A percentile compares a stretch with the other conserved stretches of the same genome.
phyloP scores from a whole-genome alignment of 371 early-diverging fungal genomes.

The Nematocida sp. region DNA sequence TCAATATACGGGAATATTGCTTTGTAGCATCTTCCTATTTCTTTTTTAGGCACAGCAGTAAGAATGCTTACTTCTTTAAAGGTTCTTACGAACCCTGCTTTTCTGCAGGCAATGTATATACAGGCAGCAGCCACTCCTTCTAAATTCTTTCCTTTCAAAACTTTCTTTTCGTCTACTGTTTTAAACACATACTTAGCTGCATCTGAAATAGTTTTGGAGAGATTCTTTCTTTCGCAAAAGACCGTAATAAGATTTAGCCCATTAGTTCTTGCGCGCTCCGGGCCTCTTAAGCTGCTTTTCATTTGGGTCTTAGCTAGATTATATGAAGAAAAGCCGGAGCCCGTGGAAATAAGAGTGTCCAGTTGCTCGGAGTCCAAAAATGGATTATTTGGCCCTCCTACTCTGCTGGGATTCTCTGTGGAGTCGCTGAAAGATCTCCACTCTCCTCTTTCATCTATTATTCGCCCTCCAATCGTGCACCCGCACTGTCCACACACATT shows the following conservation, averaged over 20 bases:
- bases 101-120: conserved; percentile 88
- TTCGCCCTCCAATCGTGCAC: conserved; percentile 80
- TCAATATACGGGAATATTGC: conserved; percentile 66
- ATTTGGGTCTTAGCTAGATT: conserved; percentile 66
- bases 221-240: conserved; percentile 79
- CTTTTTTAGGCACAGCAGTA: conserved; percentile 73
- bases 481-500: conserved; percentile 94
- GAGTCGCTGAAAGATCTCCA: conserved; percentile 91
- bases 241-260: conserved; percentile 83
- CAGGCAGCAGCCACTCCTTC: conserved; percentile 89
- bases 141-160: conserved; percentile 77
- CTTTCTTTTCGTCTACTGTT: conserved; percentile 73
- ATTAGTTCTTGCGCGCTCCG: conserved; percentile 76
- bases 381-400: conserved; percentile 78
- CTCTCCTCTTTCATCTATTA: conserved; percentile 94
- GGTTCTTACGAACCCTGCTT: conserved; percentile 81
- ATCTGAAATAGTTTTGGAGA: conserved; percentile 78
- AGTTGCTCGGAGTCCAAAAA: conserved; percentile 65
- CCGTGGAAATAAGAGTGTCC: conserved; percentile 67
- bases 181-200: conserved; percentile 89
- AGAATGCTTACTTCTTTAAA: conserved; percentile 90
- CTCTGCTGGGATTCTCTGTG: conserved; percentile 90
- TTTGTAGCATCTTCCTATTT: conserved; percentile 67
- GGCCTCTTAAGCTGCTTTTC: conserved; percentile 66
- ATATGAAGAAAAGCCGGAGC: conserved; percentile 56